Conservation (phyloP, 164 flowering plant species). For the Magnolia kwangsiensis region DNA sequence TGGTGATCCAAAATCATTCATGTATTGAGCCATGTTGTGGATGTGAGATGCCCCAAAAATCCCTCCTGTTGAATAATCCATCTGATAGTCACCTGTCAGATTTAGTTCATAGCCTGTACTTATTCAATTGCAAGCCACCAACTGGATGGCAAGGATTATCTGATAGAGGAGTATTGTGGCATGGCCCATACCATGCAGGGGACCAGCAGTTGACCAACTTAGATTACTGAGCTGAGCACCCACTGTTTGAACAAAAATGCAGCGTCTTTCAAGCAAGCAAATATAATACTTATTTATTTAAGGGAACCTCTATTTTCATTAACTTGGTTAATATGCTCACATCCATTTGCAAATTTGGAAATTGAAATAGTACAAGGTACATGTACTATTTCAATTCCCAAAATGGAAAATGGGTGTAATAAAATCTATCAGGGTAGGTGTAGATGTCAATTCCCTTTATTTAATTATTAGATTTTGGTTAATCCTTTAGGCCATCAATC, state of each 20-base stretch:
- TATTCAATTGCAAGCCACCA: not conserved
- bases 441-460: not conserved
- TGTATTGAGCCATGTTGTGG: not conserved
- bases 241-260: not conserved
- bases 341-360: not conserved
- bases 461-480: conserved; percentile 1
- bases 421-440: not conserved
- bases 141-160: not conserved
- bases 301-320: not conserved
- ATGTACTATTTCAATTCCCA: not conserved
- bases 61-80: not conserved
- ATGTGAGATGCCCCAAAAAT: not conserved
- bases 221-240: too few species aligned
- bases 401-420: not conserved
- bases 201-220: too few species aligned
- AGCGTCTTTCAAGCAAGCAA: not conserved
- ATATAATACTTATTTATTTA: not conserved
- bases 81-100: not conserved
- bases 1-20: not conserved
- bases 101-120: not conserved
- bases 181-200: not conserved
- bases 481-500: conserved; percentile 66
- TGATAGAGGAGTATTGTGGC: not conserved
- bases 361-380: not conserved
- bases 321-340: not conserved